Evolutionary conservation across 75 land plant genomes (phyloP).

Genomic region (Isoetes taiwanensis): DNA sequence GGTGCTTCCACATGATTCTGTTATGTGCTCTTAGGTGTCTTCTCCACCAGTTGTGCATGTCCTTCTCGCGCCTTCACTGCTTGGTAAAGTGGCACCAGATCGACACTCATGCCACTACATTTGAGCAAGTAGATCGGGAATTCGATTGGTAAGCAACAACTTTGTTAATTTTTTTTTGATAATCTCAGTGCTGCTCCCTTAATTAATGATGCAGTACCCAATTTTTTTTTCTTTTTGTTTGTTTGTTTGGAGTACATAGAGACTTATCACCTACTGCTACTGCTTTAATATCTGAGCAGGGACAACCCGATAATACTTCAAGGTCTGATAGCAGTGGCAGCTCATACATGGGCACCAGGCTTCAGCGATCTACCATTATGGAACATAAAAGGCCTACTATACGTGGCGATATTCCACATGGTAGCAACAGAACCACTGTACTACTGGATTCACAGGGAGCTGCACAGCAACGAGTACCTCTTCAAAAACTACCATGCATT

Average conservation of each 20-base stretch:
- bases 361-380: constrained; percentile 31
- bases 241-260: not conserved
- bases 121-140: constrained; percentile 54
- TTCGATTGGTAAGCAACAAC: constrained; percentile 39
- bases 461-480: constrained; percentile 25
- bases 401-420: constrained; percentile 34
- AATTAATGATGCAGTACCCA: constrained; percentile 4
- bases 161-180: not conserved
- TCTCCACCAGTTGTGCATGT: constrained; percentile 21
- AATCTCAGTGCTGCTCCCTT: not conserved
- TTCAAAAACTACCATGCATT: constrained; percentile 46
- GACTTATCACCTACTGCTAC: not conserved
- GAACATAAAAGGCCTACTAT: constrained; percentile 31
- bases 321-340: constrained; percentile 28
- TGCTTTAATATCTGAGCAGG: constrained; percentile 22
- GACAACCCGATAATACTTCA: constrained; percentile 60
- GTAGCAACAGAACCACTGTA: constrained; percentile 42
- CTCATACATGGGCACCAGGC: constrained; percentile 25
- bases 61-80: constrained; percentile 30
- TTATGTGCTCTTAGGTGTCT: constrained; percentile 19
- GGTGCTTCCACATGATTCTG: constrained; percentile 30
- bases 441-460: constrained; percentile 45
- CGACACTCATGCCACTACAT: constrained; percentile 23
- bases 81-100: constrained; percentile 28
- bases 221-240: not conserved